Base-by-base conservation (phyloP, 2,329 filamentous ascomycete genomes). In the Sporothrix luriei region DNA sequence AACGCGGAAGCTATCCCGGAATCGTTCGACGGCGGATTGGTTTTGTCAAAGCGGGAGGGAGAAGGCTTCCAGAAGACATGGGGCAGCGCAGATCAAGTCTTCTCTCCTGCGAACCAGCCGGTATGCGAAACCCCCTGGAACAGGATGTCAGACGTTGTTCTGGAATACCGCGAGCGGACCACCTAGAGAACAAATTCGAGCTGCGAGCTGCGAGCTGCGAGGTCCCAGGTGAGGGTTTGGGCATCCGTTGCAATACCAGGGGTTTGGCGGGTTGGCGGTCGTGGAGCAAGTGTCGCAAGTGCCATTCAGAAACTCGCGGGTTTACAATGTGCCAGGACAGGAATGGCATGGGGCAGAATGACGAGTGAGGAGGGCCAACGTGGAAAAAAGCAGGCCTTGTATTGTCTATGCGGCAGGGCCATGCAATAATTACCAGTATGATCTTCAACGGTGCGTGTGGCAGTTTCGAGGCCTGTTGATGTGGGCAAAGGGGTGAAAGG, bases 341-440 rank as follows among this genome's bases (percentile, higher is more conserved):
- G 54, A 57, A 57, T 3, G 10, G n/a, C 3, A 38, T n/a, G 13
- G 55, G 33, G 33, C n/a, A 13, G 40, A 43, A 14, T 14, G 40
- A 43, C 33, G 14, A 43, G 40, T 0, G 40, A 16, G 40, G 40
- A 16, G 40, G 40, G 40, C 40, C 10, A 43, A 43, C 13, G 6
- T n/a, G 21, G 3, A 38, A 48, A 43, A 43, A 40, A 68, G 46
- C 40, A 64, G 33, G 48, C 49, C n/a, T 48, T 19, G 33, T 21
- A 13, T 19, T 62, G 40, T 33, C 9, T 66, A 10, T n/a, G 29
- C 68, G 68, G 68, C 64, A 65, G 62, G 66, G 24, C 21, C 40
- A 51, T 38, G 71, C n/a, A n/a, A n/a, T n/a, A n/a, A n/a, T n/a
- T 73, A 68, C 70, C 71, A 71, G 72, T 73, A 70, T 73, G 71